Percentiles rank a stretch among this genome's conserved stretches.
phyloP scores from a whole-genome alignment of 2,329 filamentous ascomycete species.

The Ilyonectria sp. region DNA sequence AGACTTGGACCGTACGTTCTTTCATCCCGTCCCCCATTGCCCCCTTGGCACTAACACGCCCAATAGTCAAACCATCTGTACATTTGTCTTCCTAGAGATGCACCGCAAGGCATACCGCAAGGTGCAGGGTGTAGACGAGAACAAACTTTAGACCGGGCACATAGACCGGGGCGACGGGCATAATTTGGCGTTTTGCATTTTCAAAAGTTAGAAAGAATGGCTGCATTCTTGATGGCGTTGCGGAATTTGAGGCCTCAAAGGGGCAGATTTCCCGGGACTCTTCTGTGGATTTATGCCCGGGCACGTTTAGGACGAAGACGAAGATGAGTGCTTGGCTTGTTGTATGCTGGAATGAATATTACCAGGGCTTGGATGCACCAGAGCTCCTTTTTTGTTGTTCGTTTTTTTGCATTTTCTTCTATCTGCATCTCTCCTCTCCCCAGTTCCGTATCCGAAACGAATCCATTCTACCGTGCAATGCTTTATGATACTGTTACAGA shows the following conservation, averaged over 20 bases:
- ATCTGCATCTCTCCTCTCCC: not conserved
- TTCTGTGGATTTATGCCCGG: slow-evolving; percentile 18
- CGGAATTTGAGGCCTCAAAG: slow-evolving; percentile 20
- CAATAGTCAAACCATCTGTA: slow-evolving; percentile 83
- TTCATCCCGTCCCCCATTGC: not conserved
- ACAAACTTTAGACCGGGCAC: slow-evolving; percentile 43
- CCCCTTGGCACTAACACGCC: slow-evolving; percentile 28
- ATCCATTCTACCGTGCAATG: slow-evolving; percentile 49
- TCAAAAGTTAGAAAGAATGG: slow-evolving; percentile 27
- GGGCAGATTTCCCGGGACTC: slow-evolving; percentile 22
- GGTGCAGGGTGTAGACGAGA: slow-evolving; percentile 58
- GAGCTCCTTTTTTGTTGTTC: slow-evolving; percentile 11
- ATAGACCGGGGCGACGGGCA: slow-evolving; percentile 40
- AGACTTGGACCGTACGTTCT: slow-evolving; percentile 73
- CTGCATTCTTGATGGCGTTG: slow-evolving; percentile 46
- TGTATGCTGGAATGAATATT: slow-evolving; percentile 13
- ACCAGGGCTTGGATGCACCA: slow-evolving; percentile 18
- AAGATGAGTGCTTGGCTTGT: not conserved
- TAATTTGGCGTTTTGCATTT: slow-evolving; percentile 47
- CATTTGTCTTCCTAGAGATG: slow-evolving; percentile 88
- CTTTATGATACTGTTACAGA: slow-evolving; percentile 44
- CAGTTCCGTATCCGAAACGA: slow-evolving; percentile 30
- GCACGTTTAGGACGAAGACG: slow-evolving; percentile 1
- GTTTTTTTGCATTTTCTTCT: slow-evolving; percentile 19
- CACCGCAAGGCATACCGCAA: slow-evolving; percentile 84